These are phyloP conservation scores for Cephalotrichum gorgonifer DNA, from an alignment of 2,329 filamentous ascomycete genomes.

Conservation along the genomic window DNA sequence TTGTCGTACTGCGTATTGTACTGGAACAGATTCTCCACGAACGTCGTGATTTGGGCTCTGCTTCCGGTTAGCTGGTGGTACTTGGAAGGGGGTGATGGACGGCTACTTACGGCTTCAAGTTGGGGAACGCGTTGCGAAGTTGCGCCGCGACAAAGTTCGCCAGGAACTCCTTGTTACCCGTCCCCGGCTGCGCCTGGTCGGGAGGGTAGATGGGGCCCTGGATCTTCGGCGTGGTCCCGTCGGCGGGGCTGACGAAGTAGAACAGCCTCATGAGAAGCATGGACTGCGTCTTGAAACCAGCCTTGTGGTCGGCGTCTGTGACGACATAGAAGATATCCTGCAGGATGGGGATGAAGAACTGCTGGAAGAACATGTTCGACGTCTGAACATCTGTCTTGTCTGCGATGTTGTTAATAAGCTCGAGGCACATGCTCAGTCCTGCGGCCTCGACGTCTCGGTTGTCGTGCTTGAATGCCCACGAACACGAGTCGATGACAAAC, in stretches of 20 bases:
- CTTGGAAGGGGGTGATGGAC: background rate
- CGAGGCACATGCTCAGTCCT: conserved; percentile 94
- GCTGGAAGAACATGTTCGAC: conserved; percentile 92
- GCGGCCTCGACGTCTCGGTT: conserved; percentile 96
- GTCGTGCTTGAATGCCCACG: conserved; percentile 99
- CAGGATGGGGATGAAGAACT: conserved; percentile 89
- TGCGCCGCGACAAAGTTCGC: conserved; percentile 77
- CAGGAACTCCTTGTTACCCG: conserved; percentile 83
- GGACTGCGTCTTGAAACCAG: conserved; percentile 96
- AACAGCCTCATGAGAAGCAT: conserved; percentile 92
- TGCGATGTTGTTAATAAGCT: conserved; percentile 94
- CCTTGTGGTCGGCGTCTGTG: conserved; percentile 96
- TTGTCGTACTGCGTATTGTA: conserved; percentile 83
- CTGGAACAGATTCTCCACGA: conserved; percentile 82
- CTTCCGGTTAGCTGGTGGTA: background rate
- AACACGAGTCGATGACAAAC: conserved; percentile 97
- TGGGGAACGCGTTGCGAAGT: conserved; percentile 83
- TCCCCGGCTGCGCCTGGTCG: conserved; percentile 74
- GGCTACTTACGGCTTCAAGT: conserved; percentile 69
- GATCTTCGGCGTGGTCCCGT: conserved; percentile 67
- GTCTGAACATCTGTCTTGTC: conserved; percentile 80
- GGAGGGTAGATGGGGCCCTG: conserved; percentile 80
- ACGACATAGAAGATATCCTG: conserved; percentile 98
- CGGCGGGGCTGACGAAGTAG: conserved; percentile 75
- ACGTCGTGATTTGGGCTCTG: conserved; percentile 64